Conservation (phyloP, 164 flowering plant genomes). For the Nelumbo lutea region DNA sequence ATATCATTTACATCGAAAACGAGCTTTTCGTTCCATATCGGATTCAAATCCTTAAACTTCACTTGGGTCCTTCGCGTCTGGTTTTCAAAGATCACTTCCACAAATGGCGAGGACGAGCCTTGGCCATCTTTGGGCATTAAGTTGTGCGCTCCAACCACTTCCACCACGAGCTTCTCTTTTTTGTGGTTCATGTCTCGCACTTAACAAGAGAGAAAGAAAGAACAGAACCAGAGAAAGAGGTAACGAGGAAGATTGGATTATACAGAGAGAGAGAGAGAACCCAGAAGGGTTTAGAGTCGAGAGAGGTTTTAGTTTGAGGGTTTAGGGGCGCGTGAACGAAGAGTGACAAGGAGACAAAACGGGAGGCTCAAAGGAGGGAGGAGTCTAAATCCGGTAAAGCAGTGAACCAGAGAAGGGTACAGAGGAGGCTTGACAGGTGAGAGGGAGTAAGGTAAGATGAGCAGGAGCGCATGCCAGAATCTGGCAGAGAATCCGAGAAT, state of each 20-base stretch:
- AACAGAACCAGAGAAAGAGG: background rate
- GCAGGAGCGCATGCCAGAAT: constrained; percentile 1
- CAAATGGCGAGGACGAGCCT: constrained; percentile 66
- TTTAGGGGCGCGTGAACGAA: background rate
- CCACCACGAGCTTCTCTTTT: constrained; percentile 68
- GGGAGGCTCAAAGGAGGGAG: too few relatives aligned
- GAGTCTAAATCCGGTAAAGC: background rate
- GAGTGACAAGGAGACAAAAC: background rate
- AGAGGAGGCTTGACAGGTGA: background rate
- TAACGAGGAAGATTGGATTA: background rate
- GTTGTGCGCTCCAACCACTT: constrained; percentile 68
- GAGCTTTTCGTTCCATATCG: constrained; percentile 80
- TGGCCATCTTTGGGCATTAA: constrained; percentile 72
- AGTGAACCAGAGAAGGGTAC: background rate
- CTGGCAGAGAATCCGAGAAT: background rate
- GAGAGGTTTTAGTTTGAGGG: too few relatives aligned
- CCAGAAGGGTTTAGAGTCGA: background rate
- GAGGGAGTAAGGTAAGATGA: background rate
- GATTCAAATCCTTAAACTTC: constrained; percentile 70
- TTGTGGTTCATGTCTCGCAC: background rate
- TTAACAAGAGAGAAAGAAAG: too few relatives aligned
- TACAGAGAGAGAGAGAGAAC: background rate
- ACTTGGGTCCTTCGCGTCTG: constrained; percentile 59
- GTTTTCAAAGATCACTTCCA: constrained; percentile 73
- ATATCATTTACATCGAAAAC: constrained; percentile 54